Evolutionary conservation across 495 filamentous ascomycete species (phyloP), one percentile per base, ranked within the genome.

Genomic region (Talaromyces nanjingensis): DNA sequence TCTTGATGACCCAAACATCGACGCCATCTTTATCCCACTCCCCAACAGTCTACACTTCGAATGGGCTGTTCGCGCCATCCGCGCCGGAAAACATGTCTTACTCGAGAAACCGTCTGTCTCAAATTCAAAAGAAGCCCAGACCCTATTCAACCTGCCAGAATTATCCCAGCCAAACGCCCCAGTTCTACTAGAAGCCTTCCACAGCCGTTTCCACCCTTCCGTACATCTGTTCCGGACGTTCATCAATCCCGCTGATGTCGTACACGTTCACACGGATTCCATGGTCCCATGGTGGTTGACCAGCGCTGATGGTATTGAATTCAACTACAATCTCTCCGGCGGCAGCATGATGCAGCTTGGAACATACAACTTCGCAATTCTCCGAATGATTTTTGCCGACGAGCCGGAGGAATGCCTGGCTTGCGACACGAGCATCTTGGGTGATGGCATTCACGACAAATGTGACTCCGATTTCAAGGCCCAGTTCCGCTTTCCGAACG

Each of bases 81-180:
- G 71, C n/a, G 76, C 74, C 2, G 81, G 81, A 1, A 87, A 87
- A 67, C 84, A 87, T 69, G 83, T 88, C 31, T 74, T 88, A 3
- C 70, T 83, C 12, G 85, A 86, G 66, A 85, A 86, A 68, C 83
- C 83, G 2, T 79, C 78, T 9, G 74, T 75, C 2, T 79, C 79
- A 29, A 87, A 85, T 67, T 67, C 73, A 29, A 63, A 58, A 6
- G 82, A 86, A 67, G 83, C 83, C 14, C 65, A 67, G 34, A 60
- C 65, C 4, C 70, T 85, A 47, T 83, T 84, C 71, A 67, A 66
- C 56, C 66, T 68, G 24, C 72, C 74, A 8, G 66, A 74, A 62
- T 66, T 78, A 59, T 71, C 52, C 27, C 64, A 66, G 2, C 34
- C 59, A 0, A 67, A 67, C 52, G 65, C 59, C 5, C 69, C 63